Evolutionary conservation across 805 yeast genomes (phyloP).

Genomic region (Candida yuanshanica): DNA sequence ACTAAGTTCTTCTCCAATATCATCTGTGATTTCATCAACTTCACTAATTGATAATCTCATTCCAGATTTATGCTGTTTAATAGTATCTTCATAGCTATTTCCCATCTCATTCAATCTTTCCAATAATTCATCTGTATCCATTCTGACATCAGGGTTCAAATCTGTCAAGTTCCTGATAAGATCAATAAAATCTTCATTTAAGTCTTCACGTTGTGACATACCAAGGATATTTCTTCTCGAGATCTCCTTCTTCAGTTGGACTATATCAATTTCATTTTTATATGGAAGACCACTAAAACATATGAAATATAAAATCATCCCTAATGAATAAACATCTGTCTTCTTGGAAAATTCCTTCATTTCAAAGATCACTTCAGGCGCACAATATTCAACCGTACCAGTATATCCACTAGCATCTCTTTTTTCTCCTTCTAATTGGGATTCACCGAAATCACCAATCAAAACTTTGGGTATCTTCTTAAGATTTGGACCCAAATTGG

Average conservation of each 20-base stretch:
- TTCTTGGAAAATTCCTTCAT: constrained; percentile 52
- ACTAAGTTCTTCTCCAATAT: neutral
- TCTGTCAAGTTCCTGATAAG: constrained; percentile 36
- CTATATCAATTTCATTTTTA: constrained; percentile 19
- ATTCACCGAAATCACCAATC: constrained; percentile 89
- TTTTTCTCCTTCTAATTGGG: constrained; percentile 62
- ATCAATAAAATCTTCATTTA: constrained; percentile 27
- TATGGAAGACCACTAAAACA: constrained; percentile 73
- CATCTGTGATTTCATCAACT: too few relatives aligned
- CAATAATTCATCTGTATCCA: constrained; percentile 37
- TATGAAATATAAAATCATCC: constrained; percentile 72
- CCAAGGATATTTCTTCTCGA: constrained; percentile 8
- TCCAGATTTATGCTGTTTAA: neutral
- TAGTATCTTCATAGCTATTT: neutral
- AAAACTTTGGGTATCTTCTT: constrained; percentile 55
- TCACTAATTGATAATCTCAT: neutral
- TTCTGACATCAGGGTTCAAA: constrained; percentile 33
- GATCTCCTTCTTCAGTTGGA: constrained; percentile 31
- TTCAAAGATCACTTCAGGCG: constrained; percentile 53
- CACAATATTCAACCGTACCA: constrained; percentile 83
- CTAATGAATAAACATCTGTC: constrained; percentile 79
- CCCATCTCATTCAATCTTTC: constrained; percentile 21
- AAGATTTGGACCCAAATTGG: constrained; percentile 8
- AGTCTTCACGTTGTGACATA: constrained; percentile 2
- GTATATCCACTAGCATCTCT: constrained; percentile 76